These are phyloP conservation scores for Hypocrella siamensis DNA, from an alignment of 2,329 filamentous ascomycete genomes.

Conservation along the genomic window DNA sequence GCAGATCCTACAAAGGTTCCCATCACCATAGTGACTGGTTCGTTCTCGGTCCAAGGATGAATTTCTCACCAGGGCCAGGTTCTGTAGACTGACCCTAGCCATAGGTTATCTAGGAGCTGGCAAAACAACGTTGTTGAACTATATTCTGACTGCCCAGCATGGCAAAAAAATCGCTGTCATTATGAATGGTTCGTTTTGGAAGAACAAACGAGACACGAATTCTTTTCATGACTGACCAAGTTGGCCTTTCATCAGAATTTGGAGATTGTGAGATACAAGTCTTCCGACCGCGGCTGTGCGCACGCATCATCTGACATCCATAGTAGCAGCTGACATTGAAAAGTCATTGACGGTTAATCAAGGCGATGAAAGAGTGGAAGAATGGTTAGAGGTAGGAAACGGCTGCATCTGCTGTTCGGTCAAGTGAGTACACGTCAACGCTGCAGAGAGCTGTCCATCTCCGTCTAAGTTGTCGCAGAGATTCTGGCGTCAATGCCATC, in stretches of 20 bases:
- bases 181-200: slow-evolving; percentile 50
- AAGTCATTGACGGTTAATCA: slow-evolving; percentile 87
- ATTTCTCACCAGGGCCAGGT: neutral
- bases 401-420: slow-evolving; percentile 97
- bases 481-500: slow-evolving; percentile 85
- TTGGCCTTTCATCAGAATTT: slow-evolving; percentile 40
- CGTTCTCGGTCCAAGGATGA: neutral
- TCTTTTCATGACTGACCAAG: neutral
- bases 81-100: neutral
- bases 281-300: neutral
- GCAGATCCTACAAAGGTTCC: slow-evolving; percentile 53
- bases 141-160: slow-evolving; percentile 87
- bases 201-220: neutral
- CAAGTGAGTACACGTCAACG: slow-evolving; percentile 39
- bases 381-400: slow-evolving; percentile 93
- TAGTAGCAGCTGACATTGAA: slow-evolving; percentile 78
- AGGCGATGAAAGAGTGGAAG: slow-evolving; percentile 66
- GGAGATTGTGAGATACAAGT: slow-evolving; percentile 69
- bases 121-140: slow-evolving; percentile 90
- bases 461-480: slow-evolving; percentile 30
- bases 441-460: neutral
- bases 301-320: slow-evolving; percentile 1
- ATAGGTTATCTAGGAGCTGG: slow-evolving; percentile 85
- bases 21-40: slow-evolving; percentile 73
- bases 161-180: slow-evolving; percentile 98